Percentiles rank a stretch among this genome's conserved stretches.
phyloP scores from a whole-genome alignment of 2,329 filamentous ascomycete species.

The Rutstroemia sp. region DNA sequence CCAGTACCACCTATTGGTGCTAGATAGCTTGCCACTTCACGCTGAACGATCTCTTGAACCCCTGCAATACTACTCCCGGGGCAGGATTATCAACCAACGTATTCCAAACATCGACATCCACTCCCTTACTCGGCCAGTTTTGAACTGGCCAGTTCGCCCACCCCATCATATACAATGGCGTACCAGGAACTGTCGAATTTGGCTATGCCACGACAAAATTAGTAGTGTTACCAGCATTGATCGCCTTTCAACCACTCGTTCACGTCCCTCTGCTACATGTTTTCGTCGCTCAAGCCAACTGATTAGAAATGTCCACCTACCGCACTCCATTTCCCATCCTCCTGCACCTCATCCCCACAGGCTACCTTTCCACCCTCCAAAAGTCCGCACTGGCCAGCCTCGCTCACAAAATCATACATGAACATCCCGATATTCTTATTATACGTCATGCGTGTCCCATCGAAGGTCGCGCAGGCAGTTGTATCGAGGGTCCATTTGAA shows the following conservation, averaged over 20 bases:
- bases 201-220: neutral
- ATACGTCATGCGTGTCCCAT: neutral
- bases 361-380: neutral
- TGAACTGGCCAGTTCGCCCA: conserved; percentile 4
- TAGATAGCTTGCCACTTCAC: neutral
- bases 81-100: neutral
- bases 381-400: neutral
- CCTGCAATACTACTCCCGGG: neutral
- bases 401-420: conserved; percentile 1
- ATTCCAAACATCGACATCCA: conserved; percentile 4
- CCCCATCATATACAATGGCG: neutral
- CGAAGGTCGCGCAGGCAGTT: neutral
- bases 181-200: neutral
- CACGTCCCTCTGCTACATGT: too few relatives aligned
- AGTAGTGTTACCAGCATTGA: neutral
- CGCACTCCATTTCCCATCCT: neutral
- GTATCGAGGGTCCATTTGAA: conserved; percentile 3
- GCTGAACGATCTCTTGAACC: neutral
- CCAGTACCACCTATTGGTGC: neutral
- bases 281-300: too few relatives aligned
- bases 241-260: neutral
- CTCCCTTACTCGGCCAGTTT: neutral
- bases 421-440: neutral
- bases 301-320: neutral
- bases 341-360: neutral